Conservation (phyloP, 805 yeast species). For the Candida incommunis region DNA sequence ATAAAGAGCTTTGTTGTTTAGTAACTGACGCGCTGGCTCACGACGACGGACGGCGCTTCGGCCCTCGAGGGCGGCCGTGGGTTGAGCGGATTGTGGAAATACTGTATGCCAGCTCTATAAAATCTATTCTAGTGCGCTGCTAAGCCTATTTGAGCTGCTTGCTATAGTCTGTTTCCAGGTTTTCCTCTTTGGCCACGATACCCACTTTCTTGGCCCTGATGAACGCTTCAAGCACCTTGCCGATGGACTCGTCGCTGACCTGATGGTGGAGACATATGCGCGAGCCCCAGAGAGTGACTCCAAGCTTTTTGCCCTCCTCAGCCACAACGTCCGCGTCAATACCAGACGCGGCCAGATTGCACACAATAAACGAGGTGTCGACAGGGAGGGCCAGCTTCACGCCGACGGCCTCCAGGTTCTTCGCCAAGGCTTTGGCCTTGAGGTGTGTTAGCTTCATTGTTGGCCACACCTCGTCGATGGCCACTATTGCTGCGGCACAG, state of each 20-base stretch:
- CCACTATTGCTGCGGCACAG: conserved; percentile 66
- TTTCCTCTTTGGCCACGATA: background rate
- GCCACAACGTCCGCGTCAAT: conserved; percentile 44
- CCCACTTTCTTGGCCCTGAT: conserved; percentile 1
- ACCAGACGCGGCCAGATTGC: conserved; percentile 41
- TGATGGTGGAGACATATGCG: conserved; percentile 76
- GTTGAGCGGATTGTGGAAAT: no score
- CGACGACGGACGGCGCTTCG: no score
- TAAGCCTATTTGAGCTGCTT: no score
- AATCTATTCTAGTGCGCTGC: no score
- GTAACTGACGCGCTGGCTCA: no score
- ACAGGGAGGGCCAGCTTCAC: conserved; percentile 58
- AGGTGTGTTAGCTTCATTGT: conserved; percentile 36
- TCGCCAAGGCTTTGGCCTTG: conserved; percentile 36
- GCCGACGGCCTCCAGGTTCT: conserved; percentile 22
- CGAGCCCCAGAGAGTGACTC: conserved; percentile 53
- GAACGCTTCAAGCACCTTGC: conserved; percentile 16
- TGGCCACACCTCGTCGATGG: conserved; percentile 59
- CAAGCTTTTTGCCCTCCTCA: conserved; percentile 41
- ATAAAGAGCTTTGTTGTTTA: no score
- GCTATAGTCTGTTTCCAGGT: conserved; percentile 1
- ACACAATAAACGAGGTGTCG: conserved; percentile 71
- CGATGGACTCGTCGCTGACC: conserved; percentile 39
- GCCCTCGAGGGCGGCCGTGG: no score
- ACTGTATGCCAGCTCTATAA: no score